A percentile compares a stretch with the other conserved stretches of the same genome.
These are phyloP conservation scores for Centella asiatica DNA, from an alignment of 129 eudicot genomes.

Conservation along the genomic window DNA sequence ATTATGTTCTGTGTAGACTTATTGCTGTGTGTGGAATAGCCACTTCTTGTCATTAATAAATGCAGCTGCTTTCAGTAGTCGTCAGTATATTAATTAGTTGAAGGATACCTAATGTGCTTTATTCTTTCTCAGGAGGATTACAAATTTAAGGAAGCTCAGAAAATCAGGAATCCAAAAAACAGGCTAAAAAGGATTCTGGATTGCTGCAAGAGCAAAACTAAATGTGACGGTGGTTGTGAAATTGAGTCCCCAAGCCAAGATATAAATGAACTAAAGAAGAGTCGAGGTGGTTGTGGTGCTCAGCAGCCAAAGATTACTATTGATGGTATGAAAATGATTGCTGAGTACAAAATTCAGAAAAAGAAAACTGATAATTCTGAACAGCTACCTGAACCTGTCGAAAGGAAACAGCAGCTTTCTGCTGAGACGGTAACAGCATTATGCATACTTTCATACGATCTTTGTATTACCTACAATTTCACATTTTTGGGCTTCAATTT, in stretches of 20 bases:
- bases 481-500: too few relatives aligned
- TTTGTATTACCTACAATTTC: neutral
- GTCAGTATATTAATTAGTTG: too few relatives aligned
- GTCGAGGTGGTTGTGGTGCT: constrained; percentile 95
- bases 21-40: too few relatives aligned
- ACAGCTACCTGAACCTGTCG: constrained; percentile 98
- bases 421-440: constrained; percentile 72
- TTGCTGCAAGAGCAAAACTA: constrained; percentile 79
- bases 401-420: constrained; percentile 81
- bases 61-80: too few relatives aligned
- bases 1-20: too few relatives aligned
- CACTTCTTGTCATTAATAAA: too few relatives aligned
- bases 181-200: constrained; percentile 83
- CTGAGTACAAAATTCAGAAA: constrained; percentile 85
- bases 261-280: constrained; percentile 75
- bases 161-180: constrained; percentile 79
- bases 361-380: constrained; percentile 88
- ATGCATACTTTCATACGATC: neutral
- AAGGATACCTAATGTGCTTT: too few relatives aligned
- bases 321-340: constrained; percentile 96
- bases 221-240: constrained; percentile 97
- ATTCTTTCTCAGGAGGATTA: constrained; percentile 60
- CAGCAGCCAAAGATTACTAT: constrained; percentile 93
- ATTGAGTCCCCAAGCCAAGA: constrained; percentile 76
- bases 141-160: constrained; percentile 86